These are phyloP conservation scores for Leucoagaricus sp. DNA, from an alignment of 1,284 basidiomycete species.

Conservation along the genomic window DNA sequence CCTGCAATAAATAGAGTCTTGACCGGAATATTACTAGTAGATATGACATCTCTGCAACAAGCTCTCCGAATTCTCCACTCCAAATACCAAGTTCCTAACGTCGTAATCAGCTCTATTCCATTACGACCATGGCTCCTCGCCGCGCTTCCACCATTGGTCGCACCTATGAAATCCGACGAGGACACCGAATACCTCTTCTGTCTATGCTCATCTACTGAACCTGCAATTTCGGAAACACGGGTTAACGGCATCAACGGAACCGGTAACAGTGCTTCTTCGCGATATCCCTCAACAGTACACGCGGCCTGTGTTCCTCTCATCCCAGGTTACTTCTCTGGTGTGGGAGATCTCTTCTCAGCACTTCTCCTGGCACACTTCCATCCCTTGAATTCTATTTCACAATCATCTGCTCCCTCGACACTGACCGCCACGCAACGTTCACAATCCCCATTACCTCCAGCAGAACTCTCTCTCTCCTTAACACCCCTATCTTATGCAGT, in stretches of 20 bases:
- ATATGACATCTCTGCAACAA: slow-evolving; percentile 62
- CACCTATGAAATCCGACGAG: slow-evolving; percentile 24
- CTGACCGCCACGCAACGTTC: not conserved
- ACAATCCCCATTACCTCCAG: slow-evolving; percentile 15
- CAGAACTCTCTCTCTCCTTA: slow-evolving; percentile 8
- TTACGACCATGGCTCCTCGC: slow-evolving; percentile 54
- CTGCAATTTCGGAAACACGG: not conserved
- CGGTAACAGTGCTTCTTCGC: not conserved
- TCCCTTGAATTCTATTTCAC: slow-evolving; percentile 13
- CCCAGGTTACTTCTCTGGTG: slow-evolving; percentile 93
- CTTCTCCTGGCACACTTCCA: slow-evolving; percentile 84
- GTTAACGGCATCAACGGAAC: slow-evolving; percentile 14
- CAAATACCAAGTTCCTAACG: slow-evolving; percentile 75
- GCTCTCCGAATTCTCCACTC: slow-evolving; percentile 80
- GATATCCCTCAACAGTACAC: slow-evolving; percentile 50
- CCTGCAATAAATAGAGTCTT: slow-evolving; percentile 77
- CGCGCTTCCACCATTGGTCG: slow-evolving; percentile 47
- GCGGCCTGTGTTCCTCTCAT: slow-evolving; percentile 79
- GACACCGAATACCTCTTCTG: slow-evolving; percentile 67
- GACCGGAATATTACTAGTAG: slow-evolving; percentile 70
- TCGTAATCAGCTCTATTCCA: slow-evolving; percentile 92
- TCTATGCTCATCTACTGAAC: slow-evolving; percentile 53
- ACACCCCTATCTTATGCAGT: slow-evolving; percentile 59
- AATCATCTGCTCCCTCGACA: not conserved
- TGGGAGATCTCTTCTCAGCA: slow-evolving; percentile 96